phyloP scores from a whole-genome alignment of 2,329 filamentous ascomycete species.

The Hypoxylon sp. region DNA sequence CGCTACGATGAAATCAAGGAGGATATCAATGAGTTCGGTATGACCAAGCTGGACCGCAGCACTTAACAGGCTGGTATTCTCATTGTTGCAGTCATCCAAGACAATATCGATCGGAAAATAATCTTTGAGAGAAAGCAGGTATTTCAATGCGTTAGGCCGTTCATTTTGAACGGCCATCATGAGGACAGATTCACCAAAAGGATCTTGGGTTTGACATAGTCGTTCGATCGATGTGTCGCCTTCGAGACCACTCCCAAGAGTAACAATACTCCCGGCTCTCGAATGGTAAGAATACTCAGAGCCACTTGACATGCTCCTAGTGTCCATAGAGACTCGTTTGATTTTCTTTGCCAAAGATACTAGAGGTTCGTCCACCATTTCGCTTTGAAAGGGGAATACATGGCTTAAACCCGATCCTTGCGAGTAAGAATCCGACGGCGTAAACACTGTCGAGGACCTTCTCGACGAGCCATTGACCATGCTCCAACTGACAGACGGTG shows the following conservation, averaged over 20 bases:
- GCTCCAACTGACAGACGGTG: conserved; percentile 62
- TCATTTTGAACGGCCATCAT: conserved; percentile 87
- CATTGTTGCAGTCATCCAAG: conserved; percentile 86
- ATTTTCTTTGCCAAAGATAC: conserved; percentile 62
- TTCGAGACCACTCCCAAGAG: conserved; percentile 78
- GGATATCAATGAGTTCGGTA: conserved; percentile 76
- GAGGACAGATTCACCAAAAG: conserved; percentile 82
- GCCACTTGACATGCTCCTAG: conserved; percentile 85
- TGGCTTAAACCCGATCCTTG: conserved; percentile 75
- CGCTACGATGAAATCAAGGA: conserved; percentile 77
- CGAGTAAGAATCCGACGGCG: conserved; percentile 64
- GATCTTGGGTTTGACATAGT: conserved; percentile 76
- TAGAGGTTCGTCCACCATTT: conserved; percentile 56
- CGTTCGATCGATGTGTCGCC: conserved; percentile 88
- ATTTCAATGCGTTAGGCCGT: conserved; percentile 78
- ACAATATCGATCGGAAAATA: conserved; percentile 79
- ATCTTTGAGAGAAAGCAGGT: conserved; percentile 80
- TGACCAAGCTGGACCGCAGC: conserved; percentile 90
- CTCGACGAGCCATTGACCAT: conserved; percentile 60
- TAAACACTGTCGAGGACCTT: conserved; percentile 57
- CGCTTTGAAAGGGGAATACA: conserved; percentile 89
- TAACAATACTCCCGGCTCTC: conserved; percentile 80
- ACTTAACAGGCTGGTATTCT: conserved; percentile 88
- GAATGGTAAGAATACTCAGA: conserved; percentile 88
- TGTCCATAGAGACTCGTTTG: conserved; percentile 91